A percentile compares a stretch with the other conserved stretches of the same genome.
Evolutionary conservation across 2,329 filamentous ascomycete species (phyloP).

Genomic region (Ophidiomyces ophidiicola): DNA sequence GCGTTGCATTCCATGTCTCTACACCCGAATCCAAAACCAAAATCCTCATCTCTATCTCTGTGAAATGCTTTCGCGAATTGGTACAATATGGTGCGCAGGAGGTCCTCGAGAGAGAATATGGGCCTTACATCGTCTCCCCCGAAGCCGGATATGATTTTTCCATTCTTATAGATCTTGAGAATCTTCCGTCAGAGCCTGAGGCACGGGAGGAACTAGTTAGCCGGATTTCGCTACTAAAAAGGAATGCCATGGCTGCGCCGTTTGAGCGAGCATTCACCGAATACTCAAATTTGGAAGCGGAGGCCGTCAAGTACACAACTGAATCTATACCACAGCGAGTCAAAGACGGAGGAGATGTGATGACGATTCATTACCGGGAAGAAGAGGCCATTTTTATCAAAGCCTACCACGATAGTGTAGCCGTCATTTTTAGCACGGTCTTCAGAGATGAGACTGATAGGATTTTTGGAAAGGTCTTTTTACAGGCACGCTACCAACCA

Average conservation of each 20-base stretch:
- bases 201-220: conserved; percentile 73
- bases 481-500: conserved; percentile 45
- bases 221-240: conserved; percentile 83
- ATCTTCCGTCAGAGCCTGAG: conserved; percentile 71
- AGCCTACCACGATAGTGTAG: conserved; percentile 91
- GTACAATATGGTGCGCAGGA: conserved; percentile 84
- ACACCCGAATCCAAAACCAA: conserved; percentile 88
- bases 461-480: conserved; percentile 94
- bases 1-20: conserved; percentile 95
- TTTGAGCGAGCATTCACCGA: conserved; percentile 96
- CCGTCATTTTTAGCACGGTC: conserved; percentile 96
- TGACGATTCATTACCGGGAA: conserved; percentile 95
- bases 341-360: conserved; percentile 77
- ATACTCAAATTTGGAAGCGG: conserved; percentile 72
- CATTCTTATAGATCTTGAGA: conserved; percentile 75
- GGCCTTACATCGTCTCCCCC: conserved; percentile 71
- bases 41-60: conserved; percentile 86
- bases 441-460: conserved; percentile 97
- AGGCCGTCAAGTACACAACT: conserved; percentile 81
- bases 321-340: conserved; percentile 90
- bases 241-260: conserved; percentile 96
- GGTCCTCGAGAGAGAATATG: conserved; percentile 89
- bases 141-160: conserved; percentile 96
- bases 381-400: conserved; percentile 99
- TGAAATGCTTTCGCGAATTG: conserved; percentile 89